Percentiles rank a stretch among this genome's conserved stretches.
Conservation (phyloP, 2,329 filamentous ascomycete genomes). For the Hymenoscyphus salicellus region DNA sequence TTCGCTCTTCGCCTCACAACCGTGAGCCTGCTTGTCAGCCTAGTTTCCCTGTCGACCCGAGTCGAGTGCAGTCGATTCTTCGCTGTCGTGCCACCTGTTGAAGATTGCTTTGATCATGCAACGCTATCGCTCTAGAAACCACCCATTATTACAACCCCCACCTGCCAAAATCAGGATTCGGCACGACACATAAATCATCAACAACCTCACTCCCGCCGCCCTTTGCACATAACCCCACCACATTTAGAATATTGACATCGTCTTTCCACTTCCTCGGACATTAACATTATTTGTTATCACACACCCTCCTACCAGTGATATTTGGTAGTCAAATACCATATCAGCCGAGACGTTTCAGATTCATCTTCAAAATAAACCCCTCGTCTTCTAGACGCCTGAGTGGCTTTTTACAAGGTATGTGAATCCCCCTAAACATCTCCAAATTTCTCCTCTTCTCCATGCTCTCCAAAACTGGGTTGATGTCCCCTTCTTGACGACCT, state of each 20-base stretch:
- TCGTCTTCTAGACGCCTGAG: background rate
- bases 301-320: background rate
- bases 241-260: background rate
- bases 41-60: background rate
- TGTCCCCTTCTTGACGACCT: background rate
- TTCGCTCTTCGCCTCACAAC: background rate
- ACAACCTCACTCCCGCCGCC: background rate
- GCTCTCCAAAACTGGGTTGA: conserved; percentile 6
- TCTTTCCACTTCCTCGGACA: background rate
- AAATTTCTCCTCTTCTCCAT: background rate
- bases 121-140: conserved; percentile 3
- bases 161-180: background rate
- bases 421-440: background rate
- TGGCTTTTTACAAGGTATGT: conserved; percentile 2
- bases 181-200: conserved; percentile 1
- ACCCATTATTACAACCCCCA: background rate
- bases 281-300: background rate
- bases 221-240: background rate
- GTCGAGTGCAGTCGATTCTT: conserved; percentile 1
- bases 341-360: conserved; percentile 3
- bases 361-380: background rate
- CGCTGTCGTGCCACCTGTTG: conserved; percentile 1
- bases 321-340: background rate
- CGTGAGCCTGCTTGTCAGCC: background rate
- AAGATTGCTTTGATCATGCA: conserved; percentile 3